These are phyloP conservation scores for Castanea sativa DNA, from an alignment of 306 rosid species.

Conservation along the genomic window DNA sequence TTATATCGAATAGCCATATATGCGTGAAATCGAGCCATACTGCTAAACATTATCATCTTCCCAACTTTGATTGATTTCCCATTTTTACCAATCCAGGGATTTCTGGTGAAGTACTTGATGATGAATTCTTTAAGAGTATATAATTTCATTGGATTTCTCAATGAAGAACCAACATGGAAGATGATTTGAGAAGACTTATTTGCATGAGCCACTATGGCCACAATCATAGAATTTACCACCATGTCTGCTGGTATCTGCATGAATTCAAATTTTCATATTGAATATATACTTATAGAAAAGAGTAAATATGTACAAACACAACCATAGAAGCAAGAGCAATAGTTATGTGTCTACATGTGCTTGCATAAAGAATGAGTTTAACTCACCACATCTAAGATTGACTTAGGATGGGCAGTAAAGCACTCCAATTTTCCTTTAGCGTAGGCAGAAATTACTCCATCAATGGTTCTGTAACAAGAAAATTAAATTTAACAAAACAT, in stretches of 20 bases:
- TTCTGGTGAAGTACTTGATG: slow-evolving; percentile 18
- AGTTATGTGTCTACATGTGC: not conserved
- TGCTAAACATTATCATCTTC: not conserved
- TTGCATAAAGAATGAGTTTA: not conserved
- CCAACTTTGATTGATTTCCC: slow-evolving; percentile 26
- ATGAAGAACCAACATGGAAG: slow-evolving; percentile 45
- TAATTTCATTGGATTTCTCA: slow-evolving; percentile 27
- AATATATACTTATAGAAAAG: not conserved
- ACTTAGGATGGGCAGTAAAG: slow-evolving; percentile 28
- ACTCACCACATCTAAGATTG: slow-evolving; percentile 40
- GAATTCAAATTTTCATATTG: not conserved
- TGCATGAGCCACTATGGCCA: slow-evolving; percentile 30
- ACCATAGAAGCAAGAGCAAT: not conserved
- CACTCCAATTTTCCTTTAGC: slow-evolving; percentile 40
- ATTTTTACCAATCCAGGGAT: not conserved
- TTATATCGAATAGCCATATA: slow-evolving; percentile 14
- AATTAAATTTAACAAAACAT: not conserved
- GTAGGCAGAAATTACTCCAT: slow-evolving; percentile 21
- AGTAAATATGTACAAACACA: not conserved
- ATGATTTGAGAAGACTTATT: slow-evolving; percentile 14
- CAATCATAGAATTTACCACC: slow-evolving; percentile 39
- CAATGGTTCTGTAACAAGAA: slow-evolving; percentile 39
- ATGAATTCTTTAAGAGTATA: not conserved
- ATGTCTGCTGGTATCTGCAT: slow-evolving; percentile 52
- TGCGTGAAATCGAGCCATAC: slow-evolving; percentile 21